Percentiles rank a stretch among this genome's conserved stretches.
Evolutionary conservation across 73 alveolate species (phyloP).

Genomic region (Paramecium pentaurelia): DNA sequence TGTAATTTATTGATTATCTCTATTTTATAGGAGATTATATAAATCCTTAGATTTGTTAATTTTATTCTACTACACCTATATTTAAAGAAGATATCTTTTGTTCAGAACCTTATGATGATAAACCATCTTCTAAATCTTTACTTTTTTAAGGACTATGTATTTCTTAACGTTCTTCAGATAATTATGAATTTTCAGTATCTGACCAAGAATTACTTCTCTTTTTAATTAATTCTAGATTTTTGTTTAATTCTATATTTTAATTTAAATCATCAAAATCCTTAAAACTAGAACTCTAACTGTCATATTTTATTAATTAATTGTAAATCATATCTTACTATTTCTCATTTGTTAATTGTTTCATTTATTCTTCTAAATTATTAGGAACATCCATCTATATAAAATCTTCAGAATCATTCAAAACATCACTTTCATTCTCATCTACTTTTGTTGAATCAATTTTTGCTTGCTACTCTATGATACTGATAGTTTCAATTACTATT

Average conservation of each 20-base stretch:
- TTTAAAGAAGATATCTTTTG: constrained; percentile 30
- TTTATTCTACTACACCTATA: constrained; percentile 59
- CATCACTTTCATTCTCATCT: background rate
- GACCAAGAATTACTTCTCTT: constrained; percentile 23
- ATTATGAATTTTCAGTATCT: background rate
- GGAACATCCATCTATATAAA: background rate
- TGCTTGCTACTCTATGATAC: background rate
- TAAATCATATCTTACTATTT: background rate
- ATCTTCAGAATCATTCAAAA: background rate
- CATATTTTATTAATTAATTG: background rate
- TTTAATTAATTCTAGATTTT: background rate
- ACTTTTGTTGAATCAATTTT: background rate
- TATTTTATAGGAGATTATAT: background rate
- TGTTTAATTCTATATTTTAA: background rate
- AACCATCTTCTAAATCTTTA: background rate
- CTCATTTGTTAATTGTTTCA: constrained; percentile 28
- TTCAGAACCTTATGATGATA: background rate
- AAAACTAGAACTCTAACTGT: constrained; percentile 12
- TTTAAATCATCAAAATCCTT: background rate
- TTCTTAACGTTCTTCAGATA: constrained; percentile 7
- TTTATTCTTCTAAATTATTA: background rate
- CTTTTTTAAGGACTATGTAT: constrained; percentile 2
- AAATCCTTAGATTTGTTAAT: background rate
- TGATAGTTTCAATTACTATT: constrained; percentile 62
- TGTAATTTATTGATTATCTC: background rate